These are phyloP conservation scores for Hypholoma fasciculare DNA, from an alignment of 768 basidiomycete species.

Conservation along the genomic window DNA sequence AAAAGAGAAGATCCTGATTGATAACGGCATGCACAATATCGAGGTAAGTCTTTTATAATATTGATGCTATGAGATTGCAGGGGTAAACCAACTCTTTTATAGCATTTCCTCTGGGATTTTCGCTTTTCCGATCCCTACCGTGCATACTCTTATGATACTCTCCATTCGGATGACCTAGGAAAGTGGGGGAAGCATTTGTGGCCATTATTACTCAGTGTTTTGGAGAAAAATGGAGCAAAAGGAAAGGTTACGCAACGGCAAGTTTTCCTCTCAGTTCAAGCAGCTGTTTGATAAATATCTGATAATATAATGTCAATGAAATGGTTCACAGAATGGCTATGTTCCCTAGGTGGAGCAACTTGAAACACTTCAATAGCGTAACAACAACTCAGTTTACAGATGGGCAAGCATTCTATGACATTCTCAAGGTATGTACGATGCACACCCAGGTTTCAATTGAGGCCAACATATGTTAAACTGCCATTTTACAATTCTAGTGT, in stretches of 20 bases:
- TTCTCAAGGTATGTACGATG: conserved; percentile 24
- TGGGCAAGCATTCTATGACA: conserved; percentile 23
- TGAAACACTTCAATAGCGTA: conserved; percentile 29
- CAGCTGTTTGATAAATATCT: background rate
- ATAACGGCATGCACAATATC: conserved; percentile 21
- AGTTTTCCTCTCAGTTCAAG: background rate
- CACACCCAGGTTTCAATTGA: too few relatives aligned
- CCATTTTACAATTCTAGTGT: conserved; percentile 16
- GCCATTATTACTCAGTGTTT: conserved; percentile 12
- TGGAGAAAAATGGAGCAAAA: conserved; percentile 18
- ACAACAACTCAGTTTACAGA: conserved; percentile 27
- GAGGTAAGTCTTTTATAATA: too few relatives aligned
- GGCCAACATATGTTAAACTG: conserved; percentile 13
- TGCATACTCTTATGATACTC: conserved; percentile 25
- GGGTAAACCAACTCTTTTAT: too few relatives aligned
- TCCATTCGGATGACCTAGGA: conserved; percentile 20
- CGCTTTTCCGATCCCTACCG: conserved; percentile 13
- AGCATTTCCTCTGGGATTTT: conserved; percentile 29
- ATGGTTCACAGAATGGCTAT: conserved; percentile 22
- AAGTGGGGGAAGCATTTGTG: conserved; percentile 2
- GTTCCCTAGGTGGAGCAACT: conserved; percentile 26
- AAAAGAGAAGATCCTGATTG: conserved; percentile 18
- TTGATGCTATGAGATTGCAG: too few relatives aligned
- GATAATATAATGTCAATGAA: background rate
- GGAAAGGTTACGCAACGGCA: conserved; percentile 20